phyloP scores from a whole-genome alignment of 805 yeast genomes.

The Yarrowia sp. region DNA sequence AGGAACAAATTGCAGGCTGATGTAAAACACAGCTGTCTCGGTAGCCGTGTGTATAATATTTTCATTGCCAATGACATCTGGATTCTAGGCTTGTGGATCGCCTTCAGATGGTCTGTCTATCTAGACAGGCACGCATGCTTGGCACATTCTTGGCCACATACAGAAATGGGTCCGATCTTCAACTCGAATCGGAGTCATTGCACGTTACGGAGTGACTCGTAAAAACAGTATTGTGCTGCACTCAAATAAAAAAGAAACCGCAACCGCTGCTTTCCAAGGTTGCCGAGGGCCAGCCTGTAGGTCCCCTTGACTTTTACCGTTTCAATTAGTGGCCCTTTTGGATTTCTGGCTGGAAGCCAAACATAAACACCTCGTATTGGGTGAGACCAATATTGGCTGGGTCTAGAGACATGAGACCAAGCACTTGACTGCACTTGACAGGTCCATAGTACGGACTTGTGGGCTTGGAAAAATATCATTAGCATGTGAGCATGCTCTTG shows the following conservation, averaged over 20 bases:
- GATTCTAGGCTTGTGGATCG: neutral
- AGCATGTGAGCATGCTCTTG: neutral
- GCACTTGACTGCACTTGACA: neutral
- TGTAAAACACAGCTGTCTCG: neutral
- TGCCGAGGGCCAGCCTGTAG: neutral
- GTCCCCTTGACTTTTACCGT: neutral
- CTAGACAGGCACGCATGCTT: neutral
- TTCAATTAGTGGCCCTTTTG: neutral
- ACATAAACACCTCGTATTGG: neutral
- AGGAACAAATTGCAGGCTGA: too few relatives aligned
- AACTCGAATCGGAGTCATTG: neutral
- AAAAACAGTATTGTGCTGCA: neutral
- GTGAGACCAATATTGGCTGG: neutral
- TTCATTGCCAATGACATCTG: neutral
- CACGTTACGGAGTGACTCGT: neutral
- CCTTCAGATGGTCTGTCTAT: neutral
- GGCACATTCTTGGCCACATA: slow-evolving; percentile 12
- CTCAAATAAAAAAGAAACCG: neutral
- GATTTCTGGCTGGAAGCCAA: neutral
- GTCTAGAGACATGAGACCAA: neutral
- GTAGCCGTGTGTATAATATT: neutral
- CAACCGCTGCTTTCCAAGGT: neutral
- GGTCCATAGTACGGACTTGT: neutral
- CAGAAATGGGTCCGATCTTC: neutral
- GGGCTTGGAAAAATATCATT: neutral